Conservation (phyloP, 257 asterid genomes). For the Forsythia viridissima region DNA sequence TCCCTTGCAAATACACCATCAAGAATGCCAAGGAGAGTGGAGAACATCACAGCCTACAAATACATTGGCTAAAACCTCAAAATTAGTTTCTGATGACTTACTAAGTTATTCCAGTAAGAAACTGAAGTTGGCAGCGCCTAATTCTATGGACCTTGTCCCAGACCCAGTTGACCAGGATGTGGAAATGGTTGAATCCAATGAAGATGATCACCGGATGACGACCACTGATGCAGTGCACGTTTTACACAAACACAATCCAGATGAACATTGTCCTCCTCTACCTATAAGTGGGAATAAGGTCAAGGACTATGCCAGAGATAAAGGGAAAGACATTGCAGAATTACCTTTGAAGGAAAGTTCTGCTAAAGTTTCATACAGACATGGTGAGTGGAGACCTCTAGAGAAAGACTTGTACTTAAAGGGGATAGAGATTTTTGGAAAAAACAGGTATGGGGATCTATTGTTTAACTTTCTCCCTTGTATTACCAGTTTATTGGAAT, state of each 20-base stretch:
- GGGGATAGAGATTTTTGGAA: constrained; percentile 93
- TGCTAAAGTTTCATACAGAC: constrained; percentile 25
- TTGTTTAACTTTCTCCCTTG: constrained; percentile 6
- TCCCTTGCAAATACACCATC: constrained; percentile 40
- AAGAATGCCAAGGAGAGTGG: constrained; percentile 41
- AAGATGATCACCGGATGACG: constrained; percentile 34
- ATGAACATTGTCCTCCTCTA: constrained; percentile 23
- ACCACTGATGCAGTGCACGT: constrained; percentile 31
- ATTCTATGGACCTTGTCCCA: constrained; percentile 31
- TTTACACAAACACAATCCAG: constrained; percentile 29
- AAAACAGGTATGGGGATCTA: constrained; percentile 62
- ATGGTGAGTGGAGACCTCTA: constrained; percentile 69
- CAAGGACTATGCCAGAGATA: constrained; percentile 31
- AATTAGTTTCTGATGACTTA: constrained; percentile 36
- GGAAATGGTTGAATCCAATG: constrained; percentile 33
- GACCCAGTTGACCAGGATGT: constrained; percentile 27
- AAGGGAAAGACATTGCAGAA: constrained; percentile 35
- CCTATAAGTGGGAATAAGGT: constrained; percentile 26
- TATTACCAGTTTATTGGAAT: not conserved
- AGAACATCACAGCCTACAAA: constrained; percentile 35
- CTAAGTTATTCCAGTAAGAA: constrained; percentile 49
- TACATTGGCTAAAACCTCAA: constrained; percentile 27
- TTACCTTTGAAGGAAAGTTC: constrained; percentile 40
- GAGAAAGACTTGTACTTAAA: constrained; percentile 88
- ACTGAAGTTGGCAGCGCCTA: constrained; percentile 42